phyloP scores from a whole-genome alignment of 1,284 basidiomycete genomes.

The Marasmius tenuissimus region DNA sequence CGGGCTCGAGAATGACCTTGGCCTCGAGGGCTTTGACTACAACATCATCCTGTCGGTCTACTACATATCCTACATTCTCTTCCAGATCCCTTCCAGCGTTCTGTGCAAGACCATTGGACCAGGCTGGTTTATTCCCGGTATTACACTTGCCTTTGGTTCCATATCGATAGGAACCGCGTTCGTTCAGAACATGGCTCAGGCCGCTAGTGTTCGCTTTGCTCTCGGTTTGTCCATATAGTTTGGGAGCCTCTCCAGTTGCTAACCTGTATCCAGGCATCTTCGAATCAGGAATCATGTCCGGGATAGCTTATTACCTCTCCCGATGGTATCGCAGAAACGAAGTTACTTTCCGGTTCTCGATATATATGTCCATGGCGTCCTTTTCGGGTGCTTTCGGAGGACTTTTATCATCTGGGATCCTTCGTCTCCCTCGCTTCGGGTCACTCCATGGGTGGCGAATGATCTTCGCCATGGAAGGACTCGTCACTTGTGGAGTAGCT shows the following conservation, averaged over 20 bases:
- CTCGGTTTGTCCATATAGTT: not conserved
- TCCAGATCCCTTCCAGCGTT: not conserved
- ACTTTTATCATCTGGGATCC: not conserved
- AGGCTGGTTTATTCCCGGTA: not conserved
- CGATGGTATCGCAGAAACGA: not conserved
- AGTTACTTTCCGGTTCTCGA: not conserved
- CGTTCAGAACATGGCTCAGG: not conserved
- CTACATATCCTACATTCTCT: constrained; percentile 3
- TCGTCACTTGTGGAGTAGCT: not conserved
- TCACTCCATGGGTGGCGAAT: not conserved
- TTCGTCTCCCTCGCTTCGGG: not conserved
- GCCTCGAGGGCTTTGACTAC: constrained; percentile 11
- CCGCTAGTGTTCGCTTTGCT: not conserved
- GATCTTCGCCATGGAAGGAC: constrained; percentile 2
- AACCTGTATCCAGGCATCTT: not conserved
- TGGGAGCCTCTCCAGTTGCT: not conserved
- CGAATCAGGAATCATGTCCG: not conserved
- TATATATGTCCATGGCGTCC: not conserved
- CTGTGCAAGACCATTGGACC: not conserved
- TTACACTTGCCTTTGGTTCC: not conserved
- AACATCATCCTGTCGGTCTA: constrained; percentile 7
- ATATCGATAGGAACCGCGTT: not conserved
- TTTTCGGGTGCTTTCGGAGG: not conserved
- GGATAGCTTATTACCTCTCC: not conserved
- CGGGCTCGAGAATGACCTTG: constrained; percentile 11